Evolutionary conservation across 2,329 filamentous ascomycete species (phyloP).

Genomic region (Drechmeria coniospora): DNA sequence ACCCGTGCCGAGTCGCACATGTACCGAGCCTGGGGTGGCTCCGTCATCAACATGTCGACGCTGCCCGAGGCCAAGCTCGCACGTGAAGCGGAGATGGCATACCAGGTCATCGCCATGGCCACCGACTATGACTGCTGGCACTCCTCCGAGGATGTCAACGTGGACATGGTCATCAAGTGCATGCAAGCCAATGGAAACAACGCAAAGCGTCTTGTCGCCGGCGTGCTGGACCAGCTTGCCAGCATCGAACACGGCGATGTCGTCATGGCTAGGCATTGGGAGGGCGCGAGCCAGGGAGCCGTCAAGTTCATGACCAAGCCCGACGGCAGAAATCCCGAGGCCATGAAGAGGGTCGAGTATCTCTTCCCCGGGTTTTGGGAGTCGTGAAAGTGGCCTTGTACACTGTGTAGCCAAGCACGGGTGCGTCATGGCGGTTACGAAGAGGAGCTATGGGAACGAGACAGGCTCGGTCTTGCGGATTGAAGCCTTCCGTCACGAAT

Average conservation of each 20-base stretch:
- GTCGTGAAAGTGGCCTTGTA: slow-evolving; percentile 15
- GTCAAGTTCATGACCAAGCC: slow-evolving; percentile 71
- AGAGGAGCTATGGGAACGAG: too few species aligned
- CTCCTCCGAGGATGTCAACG: slow-evolving; percentile 66
- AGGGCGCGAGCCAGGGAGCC: slow-evolving; percentile 60
- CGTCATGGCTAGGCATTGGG: slow-evolving; percentile 67
- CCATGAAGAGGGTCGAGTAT: slow-evolving; percentile 66
- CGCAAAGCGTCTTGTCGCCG: slow-evolving; percentile 68
- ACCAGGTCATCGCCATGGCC: slow-evolving; percentile 98
- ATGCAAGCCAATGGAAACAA: slow-evolving; percentile 91
- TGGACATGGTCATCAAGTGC: slow-evolving; percentile 92
- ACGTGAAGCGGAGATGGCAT: slow-evolving; percentile 86
- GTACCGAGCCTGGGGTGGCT: slow-evolving; percentile 87
- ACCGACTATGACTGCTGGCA: slow-evolving; percentile 99
- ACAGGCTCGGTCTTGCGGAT: too few species aligned
- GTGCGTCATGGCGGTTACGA: too few species aligned
- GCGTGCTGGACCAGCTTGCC: slow-evolving; percentile 73
- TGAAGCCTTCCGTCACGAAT: too few species aligned
- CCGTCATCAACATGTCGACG: slow-evolving; percentile 95
- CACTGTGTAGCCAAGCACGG: too few species aligned
- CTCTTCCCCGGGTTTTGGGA: slow-evolving; percentile 72
- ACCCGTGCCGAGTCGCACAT: slow-evolving; percentile 91
- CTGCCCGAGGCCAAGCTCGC: slow-evolving; percentile 94
- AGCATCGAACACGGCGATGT: slow-evolving; percentile 62
- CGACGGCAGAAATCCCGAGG: slow-evolving; percentile 56